Evolutionary conservation across 495 filamentous ascomycete genomes (phyloP).

Genomic region (Pseudoneurospora amorphoporcata): DNA sequence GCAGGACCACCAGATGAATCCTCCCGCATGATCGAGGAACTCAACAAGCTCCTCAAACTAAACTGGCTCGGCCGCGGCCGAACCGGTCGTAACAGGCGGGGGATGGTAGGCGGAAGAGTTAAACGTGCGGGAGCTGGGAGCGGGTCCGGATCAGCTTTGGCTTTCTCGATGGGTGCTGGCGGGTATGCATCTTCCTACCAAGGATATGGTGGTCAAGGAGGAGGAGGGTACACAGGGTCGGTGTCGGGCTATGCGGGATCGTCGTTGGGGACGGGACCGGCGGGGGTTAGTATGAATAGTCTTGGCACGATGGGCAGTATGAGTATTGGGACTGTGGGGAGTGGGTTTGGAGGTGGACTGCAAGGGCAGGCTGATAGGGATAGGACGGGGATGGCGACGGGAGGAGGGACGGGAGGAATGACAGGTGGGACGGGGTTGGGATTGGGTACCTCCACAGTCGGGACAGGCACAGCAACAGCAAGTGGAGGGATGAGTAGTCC

Average conservation of each 20-base stretch:
- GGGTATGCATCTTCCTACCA: not conserved
- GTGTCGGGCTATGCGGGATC: not conserved
- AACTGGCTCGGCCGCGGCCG: conserved; percentile 92
- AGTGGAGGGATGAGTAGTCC: not conserved
- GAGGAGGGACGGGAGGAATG: not conserved
- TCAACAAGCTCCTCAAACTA: conserved; percentile 78
- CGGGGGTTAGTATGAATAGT: not conserved
- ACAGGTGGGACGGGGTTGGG: not conserved
- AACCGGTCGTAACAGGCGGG: conserved; percentile 78
- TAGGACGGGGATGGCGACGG: not conserved
- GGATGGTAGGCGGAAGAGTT: conserved; percentile 57
- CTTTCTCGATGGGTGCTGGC: not conserved
- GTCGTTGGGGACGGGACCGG: not conserved
- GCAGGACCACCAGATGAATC: conserved; percentile 43
- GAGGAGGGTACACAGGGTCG: not conserved
- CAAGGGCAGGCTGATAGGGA: not conserved
- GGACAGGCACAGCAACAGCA: not conserved
- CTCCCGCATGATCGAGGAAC: conserved; percentile 70
- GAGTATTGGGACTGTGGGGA: not conserved
- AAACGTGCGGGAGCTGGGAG: conserved; percentile 12
- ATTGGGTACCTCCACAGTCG: not conserved
- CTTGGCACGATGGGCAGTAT: not conserved
- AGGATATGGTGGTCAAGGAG: not conserved
- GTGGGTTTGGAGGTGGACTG: not conserved
- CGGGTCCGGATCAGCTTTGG: not conserved